Base-by-base conservation (phyloP, 306 rosid genomes). In the Herpetospermum pedunculosum region DNA sequence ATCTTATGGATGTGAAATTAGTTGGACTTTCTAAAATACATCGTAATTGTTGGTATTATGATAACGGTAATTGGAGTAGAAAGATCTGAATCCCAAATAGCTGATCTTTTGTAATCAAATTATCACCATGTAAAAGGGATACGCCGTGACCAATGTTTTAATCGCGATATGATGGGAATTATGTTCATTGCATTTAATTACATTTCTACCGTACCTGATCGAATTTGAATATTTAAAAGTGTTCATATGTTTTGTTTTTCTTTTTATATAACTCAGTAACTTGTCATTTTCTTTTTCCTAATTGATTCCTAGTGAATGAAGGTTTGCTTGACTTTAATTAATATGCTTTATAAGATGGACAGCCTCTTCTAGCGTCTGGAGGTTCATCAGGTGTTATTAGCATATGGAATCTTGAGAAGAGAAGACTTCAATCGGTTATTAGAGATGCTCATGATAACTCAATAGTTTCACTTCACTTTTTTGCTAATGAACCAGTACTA, bases 381-480 rank as follows among this genome's bases (percentile, higher is more conserved):
- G 98, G 97, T 77, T 88, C 98, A 68, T 91, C 98, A 60, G 98
- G 98, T 83, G 90, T 94, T 76, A 88, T 91, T 77, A 89, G 92
- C 88, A 80, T 94, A 83, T 94, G 98, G 98, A 94, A 94, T 89
- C 87, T 94, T 52, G 97, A 94, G 83, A 94, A 91, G 84, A 82
- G 87, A 84, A 94, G 96, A 84, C 94, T 94, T 59, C 97, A 94
- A 63, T 85, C 98, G 62, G 97, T 94, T 53, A 85, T 91, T 76
- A 88, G 64, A 80, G 98, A 94, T 77, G 98, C 97, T 60, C 97
- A 94, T 79, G 97, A 94, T 79, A 80, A 84, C 60, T 81, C 83
- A 34, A 81, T 94, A 71, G 77, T 90, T 59, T 89, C 98, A 58
- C 84, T 94, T 14, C 97, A 94, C 78, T 94, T 91, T 79, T 86